A percentile compares a stretch with the other conserved stretches of the same genome.
Conservation (phyloP, 2,329 filamentous ascomycete genomes). For the Pyrenophora seminiperda region DNA sequence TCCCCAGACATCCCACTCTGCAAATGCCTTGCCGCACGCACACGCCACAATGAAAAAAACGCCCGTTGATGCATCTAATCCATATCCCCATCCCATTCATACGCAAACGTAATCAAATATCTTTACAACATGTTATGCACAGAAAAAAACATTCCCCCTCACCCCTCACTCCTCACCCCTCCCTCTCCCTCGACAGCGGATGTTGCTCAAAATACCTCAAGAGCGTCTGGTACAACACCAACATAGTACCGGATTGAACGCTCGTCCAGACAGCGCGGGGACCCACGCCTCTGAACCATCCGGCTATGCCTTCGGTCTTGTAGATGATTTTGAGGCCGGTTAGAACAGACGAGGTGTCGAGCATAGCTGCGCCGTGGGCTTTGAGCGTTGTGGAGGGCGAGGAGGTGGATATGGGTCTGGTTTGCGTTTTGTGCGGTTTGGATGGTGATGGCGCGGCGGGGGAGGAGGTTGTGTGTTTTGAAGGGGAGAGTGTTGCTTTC, state of each 20-base stretch:
- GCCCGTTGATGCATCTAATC: no score
- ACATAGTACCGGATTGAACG: constrained; percentile 94
- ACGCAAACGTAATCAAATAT: no score
- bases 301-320: constrained; percentile 81
- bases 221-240: constrained; percentile 91
- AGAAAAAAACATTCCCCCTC: neutral
- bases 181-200: constrained; percentile 39
- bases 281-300: constrained; percentile 94
- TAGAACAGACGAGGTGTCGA: constrained; percentile 88
- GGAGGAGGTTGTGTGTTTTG: constrained; percentile 39
- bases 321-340: constrained; percentile 88
- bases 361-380: constrained; percentile 74
- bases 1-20: no score
- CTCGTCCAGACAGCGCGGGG: constrained; percentile 96
- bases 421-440: constrained; percentile 47
- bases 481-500: constrained; percentile 25
- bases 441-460: constrained; percentile 26
- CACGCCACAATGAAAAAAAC: no score
- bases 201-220: constrained; percentile 74
- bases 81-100: neutral
- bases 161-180: constrained; percentile 15
- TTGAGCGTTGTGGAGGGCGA: constrained; percentile 84
- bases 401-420: constrained; percentile 83
- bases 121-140: no score
- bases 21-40: no score